phyloP scores from a whole-genome alignment of 495 filamentous ascomycete genomes.

The Mycothermus thermophilus region DNA sequence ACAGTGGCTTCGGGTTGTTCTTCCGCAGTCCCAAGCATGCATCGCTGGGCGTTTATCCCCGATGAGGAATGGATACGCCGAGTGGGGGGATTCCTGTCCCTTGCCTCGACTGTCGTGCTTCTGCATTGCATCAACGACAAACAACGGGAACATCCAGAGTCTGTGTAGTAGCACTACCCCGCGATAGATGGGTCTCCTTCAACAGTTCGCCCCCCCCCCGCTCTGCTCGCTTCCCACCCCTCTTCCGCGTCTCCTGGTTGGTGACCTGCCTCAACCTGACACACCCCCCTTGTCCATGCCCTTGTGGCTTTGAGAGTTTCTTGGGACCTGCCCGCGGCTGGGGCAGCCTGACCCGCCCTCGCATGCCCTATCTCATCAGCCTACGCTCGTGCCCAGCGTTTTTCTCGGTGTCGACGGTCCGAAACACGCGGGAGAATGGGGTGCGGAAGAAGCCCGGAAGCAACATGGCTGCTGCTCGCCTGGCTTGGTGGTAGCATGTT shows the following conservation, averaged over 20 bases:
- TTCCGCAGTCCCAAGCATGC: too few species aligned
- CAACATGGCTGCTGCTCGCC: neutral
- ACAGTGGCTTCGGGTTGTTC: too few species aligned
- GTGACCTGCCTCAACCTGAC: neutral
- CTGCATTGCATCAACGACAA: too few species aligned
- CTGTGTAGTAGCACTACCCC: too few species aligned
- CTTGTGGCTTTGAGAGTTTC: neutral
- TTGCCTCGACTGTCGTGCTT: too few species aligned
- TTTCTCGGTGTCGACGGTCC: constrained; percentile 37
- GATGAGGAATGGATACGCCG: too few species aligned
- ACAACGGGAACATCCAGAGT: too few species aligned
- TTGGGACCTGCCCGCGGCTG: neutral
- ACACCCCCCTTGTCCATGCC: neutral
- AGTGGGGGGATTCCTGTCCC: too few species aligned
- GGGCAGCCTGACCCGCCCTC: too few species aligned
- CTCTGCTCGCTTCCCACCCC: neutral
- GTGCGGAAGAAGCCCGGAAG: neutral
- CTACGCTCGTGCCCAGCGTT: constrained; percentile 24
- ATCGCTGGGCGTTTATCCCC: too few species aligned
- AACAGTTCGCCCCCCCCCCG: neutral
- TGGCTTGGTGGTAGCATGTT: neutral
- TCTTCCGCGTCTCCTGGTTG: neutral
- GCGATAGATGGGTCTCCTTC: too few species aligned
- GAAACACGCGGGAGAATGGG: constrained; percentile 25
- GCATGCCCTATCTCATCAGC: constrained; percentile 8